Evolutionary conservation across 495 filamentous ascomycete species (phyloP).

Genomic region (Xylaria venustula): DNA sequence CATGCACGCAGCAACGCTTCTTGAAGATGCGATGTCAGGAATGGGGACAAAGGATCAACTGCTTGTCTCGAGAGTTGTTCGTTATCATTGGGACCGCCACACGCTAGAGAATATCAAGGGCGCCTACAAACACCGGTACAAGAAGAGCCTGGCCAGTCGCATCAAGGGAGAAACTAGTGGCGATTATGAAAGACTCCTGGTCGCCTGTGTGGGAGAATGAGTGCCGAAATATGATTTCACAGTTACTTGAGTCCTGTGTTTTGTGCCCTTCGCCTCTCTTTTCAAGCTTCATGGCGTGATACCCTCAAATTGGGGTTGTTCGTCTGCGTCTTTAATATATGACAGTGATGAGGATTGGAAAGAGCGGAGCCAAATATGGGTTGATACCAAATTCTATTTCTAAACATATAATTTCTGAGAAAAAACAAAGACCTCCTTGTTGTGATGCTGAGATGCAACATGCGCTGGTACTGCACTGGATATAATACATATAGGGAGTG

Average conservation of each 20-base stretch:
- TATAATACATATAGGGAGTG: too few relatives aligned
- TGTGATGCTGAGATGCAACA: too few relatives aligned
- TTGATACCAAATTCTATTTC: neutral
- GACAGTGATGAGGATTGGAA: neutral
- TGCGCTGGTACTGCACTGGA: too few relatives aligned
- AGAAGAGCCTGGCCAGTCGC: conserved; percentile 57
- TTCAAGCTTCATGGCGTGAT: neutral
- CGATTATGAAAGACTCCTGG: conserved; percentile 71
- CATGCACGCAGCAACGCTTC: conserved; percentile 71
- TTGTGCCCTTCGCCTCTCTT: neutral
- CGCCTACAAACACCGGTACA: conserved; percentile 67
- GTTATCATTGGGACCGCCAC: conserved; percentile 73
- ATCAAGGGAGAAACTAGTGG: conserved; percentile 84
- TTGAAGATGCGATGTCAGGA: conserved; percentile 86
- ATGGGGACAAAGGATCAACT: conserved; percentile 81
- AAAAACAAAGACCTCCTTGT: too few relatives aligned
- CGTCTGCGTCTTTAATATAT: neutral
- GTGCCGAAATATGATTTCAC: conserved; percentile 17
- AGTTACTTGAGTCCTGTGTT: neutral
- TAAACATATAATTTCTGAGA: neutral
- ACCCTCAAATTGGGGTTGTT: neutral
- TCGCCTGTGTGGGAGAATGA: conserved; percentile 51
- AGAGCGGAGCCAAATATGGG: neutral
- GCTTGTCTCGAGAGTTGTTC: conserved; percentile 70
- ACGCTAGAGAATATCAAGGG: conserved; percentile 70